Percentiles rank a stretch among this genome's conserved stretches.
Conservation (phyloP, 2,329 filamentous ascomycete genomes). For the Fusarium devonianum region DNA sequence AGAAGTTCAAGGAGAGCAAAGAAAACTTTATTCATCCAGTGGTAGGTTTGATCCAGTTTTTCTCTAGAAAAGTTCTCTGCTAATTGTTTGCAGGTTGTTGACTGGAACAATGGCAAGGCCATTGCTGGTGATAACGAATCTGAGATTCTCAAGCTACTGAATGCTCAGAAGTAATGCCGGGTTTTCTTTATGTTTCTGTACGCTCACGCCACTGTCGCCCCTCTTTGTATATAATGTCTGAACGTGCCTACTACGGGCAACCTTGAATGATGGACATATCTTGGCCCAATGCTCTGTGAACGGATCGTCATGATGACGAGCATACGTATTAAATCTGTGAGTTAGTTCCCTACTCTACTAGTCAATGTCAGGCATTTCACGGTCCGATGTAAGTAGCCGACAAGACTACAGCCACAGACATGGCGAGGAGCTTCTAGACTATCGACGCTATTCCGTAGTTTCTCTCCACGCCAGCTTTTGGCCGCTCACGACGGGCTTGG, state of each 20-base stretch:
- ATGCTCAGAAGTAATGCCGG: slow-evolving; percentile 54
- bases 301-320: not conserved
- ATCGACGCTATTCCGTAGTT: not conserved
- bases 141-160: slow-evolving; percentile 84
- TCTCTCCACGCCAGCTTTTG: too few species aligned
- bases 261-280: slow-evolving; percentile 12
- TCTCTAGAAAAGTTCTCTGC: not conserved
- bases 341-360: not conserved
- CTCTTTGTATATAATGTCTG: slow-evolving; percentile 24
- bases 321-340: not conserved
- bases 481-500: too few species aligned
- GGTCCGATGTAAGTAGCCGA: slow-evolving; percentile 1
- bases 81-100: slow-evolving; percentile 64
- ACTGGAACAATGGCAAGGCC: slow-evolving; percentile 92
- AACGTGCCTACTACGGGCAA: slow-evolving; percentile 1
- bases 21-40: slow-evolving; percentile 78
- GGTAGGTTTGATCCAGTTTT: slow-evolving; percentile 57
- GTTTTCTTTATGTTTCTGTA: slow-evolving; percentile 20
- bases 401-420: not conserved
- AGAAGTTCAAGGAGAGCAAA: slow-evolving; percentile 74
- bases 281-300: slow-evolving; percentile 6
- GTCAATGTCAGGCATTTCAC: not conserved
- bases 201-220: slow-evolving; percentile 23
- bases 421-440: not conserved
- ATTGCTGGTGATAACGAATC: slow-evolving; percentile 82